Percentiles rank a stretch among this genome's conserved stretches.
phyloP scores from a whole-genome alignment of 208 protist genomes.

The Acanthamoeba royreba region DNA sequence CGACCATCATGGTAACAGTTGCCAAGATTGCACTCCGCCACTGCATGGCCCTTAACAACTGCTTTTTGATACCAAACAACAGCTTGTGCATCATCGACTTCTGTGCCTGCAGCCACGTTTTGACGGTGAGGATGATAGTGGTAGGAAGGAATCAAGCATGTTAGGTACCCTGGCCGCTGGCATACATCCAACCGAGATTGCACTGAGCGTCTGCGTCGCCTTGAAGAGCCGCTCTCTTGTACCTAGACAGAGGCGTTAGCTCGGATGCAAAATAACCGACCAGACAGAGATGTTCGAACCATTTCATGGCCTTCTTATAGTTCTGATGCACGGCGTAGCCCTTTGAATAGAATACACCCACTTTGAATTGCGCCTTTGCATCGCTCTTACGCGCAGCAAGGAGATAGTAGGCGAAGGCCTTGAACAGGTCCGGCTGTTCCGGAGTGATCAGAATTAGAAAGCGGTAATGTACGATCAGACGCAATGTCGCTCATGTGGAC shows the following conservation, averaged over 20 bases:
- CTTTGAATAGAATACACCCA: conserved; percentile 8
- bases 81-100: conserved; percentile 11
- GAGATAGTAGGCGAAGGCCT: conserved; percentile 39
- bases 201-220: conserved; percentile 28
- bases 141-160: background rate
- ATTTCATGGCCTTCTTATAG: conserved; percentile 41
- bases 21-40: conserved; percentile 30
- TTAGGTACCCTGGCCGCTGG: background rate
- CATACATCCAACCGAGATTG: conserved; percentile 36
- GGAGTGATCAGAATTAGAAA: too few relatives aligned
- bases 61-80: conserved; percentile 30
- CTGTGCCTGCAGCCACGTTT: background rate
- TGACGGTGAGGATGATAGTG: too few relatives aligned
- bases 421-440: conserved; percentile 11
- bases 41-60: background rate
- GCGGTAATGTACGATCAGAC: too few relatives aligned
- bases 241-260: background rate
- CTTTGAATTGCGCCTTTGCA: conserved; percentile 10
- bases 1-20: conserved; percentile 29
- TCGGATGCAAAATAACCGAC: background rate
- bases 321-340: conserved; percentile 18
- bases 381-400: conserved; percentile 18
- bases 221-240: background rate
- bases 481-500: too few relatives aligned
- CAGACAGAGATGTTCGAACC: background rate